Evolutionary conservation across 2,329 filamentous ascomycete genomes (phyloP).

Genomic region (Diplodia scrobiculata): DNA sequence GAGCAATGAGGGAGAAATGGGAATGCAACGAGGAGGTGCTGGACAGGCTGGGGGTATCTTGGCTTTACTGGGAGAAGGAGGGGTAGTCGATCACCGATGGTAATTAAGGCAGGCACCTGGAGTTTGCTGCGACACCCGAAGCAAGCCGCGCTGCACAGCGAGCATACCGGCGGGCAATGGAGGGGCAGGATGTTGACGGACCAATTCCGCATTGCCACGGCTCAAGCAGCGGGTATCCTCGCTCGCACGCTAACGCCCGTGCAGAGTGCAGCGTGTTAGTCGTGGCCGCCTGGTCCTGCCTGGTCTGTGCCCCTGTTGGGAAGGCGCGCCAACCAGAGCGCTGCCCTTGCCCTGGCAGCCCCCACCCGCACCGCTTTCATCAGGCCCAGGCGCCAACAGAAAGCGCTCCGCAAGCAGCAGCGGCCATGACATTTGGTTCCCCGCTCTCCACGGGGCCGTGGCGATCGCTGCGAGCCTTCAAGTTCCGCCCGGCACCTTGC

Average conservation of each 20-base stretch:
- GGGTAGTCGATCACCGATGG: background rate
- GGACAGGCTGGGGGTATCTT: background rate
- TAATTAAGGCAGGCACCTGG: background rate
- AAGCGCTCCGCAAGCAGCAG: background rate
- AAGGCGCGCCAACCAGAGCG: conserved; percentile 2
- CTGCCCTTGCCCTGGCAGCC: background rate
- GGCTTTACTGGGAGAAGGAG: background rate
- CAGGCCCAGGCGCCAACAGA: background rate
- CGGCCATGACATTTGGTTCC: conserved; percentile 6
- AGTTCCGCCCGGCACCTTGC: conserved; percentile 26
- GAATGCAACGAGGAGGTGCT: background rate
- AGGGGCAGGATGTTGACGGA: conserved; percentile 25
- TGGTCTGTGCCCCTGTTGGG: background rate
- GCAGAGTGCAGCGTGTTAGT: background rate
- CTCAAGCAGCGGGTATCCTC: conserved; percentile 20
- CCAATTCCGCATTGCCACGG: conserved; percentile 28
- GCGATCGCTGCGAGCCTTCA: conserved; percentile 19
- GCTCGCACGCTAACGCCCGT: background rate
- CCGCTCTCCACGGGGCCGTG: conserved; percentile 14
- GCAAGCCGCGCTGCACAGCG: conserved; percentile 7
- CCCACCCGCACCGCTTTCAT: background rate
- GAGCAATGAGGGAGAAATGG: background rate
- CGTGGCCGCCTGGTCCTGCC: conserved; percentile 12
- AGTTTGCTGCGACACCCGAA: conserved; percentile 7
- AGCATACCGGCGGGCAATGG: conserved; percentile 21